These are phyloP conservation scores for Boletus hoseneyae DNA, from an alignment of 1,284 basidiomycete genomes.

Conservation along the genomic window DNA sequence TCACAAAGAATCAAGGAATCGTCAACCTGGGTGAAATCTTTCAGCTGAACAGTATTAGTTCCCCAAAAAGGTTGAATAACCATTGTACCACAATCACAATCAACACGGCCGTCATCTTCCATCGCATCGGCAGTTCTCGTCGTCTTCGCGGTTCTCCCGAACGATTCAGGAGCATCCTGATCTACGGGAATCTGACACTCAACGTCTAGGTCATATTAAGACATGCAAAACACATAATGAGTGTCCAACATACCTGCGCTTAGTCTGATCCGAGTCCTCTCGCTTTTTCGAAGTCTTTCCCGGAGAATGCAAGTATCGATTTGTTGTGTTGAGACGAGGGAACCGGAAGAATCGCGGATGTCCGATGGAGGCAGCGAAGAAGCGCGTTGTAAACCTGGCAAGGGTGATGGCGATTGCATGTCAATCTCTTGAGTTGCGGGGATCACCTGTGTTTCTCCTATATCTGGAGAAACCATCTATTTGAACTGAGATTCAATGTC, in stretches of 20 bases:
- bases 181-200: constrained; percentile 40
- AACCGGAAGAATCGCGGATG: constrained; percentile 22
- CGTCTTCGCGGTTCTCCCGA: background rate
- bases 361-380: constrained; percentile 41
- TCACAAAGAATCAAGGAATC: constrained; percentile 60
- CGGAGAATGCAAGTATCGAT: constrained; percentile 43
- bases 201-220: constrained; percentile 34
- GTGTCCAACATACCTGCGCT: constrained; percentile 48
- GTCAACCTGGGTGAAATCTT: constrained; percentile 40
- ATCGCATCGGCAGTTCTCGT: background rate
- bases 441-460: constrained; percentile 46
- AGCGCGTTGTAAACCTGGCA: constrained; percentile 5
- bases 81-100: constrained; percentile 64
- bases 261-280: constrained; percentile 12
- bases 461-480: constrained; percentile 24
- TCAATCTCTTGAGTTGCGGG: constrained; percentile 32
- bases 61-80: constrained; percentile 34
- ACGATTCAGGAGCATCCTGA: background rate
- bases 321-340: constrained; percentile 27
- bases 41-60: constrained; percentile 9
- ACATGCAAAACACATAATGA: constrained; percentile 24
- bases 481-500: constrained; percentile 2
- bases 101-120: constrained; percentile 24
- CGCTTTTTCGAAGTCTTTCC: constrained; percentile 34
- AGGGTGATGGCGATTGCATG: constrained; percentile 24